Base-by-base conservation (phyloP, 2,329 filamentous ascomycete species). In the Lasiodiplodia gonubiensis region DNA sequence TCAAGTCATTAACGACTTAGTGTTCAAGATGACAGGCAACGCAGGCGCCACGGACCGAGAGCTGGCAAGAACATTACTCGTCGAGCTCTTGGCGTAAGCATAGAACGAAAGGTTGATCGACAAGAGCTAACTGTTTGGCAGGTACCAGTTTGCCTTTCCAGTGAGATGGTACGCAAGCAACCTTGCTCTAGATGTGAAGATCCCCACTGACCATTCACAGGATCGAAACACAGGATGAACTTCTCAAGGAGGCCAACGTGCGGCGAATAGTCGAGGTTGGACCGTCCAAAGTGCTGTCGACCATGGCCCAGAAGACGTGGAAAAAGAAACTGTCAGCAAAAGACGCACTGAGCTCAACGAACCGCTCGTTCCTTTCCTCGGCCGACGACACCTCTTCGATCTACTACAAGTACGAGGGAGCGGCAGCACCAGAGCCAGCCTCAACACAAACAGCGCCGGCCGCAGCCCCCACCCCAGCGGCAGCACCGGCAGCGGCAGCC, bases 151-250 rank as follows among this genome's bases (percentile, higher is more conserved):
- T 8, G 53, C 53, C 3, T 14, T 23, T 39, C 53, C 53, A 8
- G 53, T 57, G 27, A 39, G 53, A 57, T 57, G 53, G 53, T 57
- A 57, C 2, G 53, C 1, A 0, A 39, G 2, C 0, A 14, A 11
- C 11, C 18, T 14, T 52, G 21, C 4, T 21, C 18, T 27, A 12
- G 3, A 18, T 7, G 11, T 0, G 11, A 23, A 52, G 6, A 21
- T 0, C 1, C 21, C 2, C 1, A 21, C 23, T 52, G 14, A 52
- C 25, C 12, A 49, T 6, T 10, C 2, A 11, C 33, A 66, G 64
- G 66, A 63, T 55, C 48, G 66, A 67, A 30, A 67, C 66, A 12
- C 66, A 67, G 33, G 66, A 67, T 16, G 33, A 48, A 16, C 33
- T 67, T 18, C 53, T 67, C 2, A 27, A 27, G 10, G 33, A 18